Base-by-base conservation (phyloP, 192 early-diverging fungal species). In the Piromyces finnis region DNA sequence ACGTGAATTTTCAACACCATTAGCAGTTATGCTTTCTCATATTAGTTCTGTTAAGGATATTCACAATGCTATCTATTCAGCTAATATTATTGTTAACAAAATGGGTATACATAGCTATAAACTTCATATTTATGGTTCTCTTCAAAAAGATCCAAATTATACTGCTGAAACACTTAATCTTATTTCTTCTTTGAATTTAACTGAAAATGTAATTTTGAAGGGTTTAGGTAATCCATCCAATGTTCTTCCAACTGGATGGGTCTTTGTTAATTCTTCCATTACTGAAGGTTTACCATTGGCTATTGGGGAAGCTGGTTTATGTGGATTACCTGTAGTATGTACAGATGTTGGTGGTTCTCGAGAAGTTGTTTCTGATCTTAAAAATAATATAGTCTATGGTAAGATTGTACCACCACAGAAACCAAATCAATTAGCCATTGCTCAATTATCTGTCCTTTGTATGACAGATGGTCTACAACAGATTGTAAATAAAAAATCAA, bases 181-280 rank as follows among this genome's bases (percentile, higher is more conserved):
- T 2, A 87, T 87, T 30, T 82, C 85, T 22, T 81, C 80, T 29
- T 59, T 84, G 0, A 85, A 85, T 28, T 29, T 87, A 30, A 79
- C 82, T 14, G 78, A 79, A n/a, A 80, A 87, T 78, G 86, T 87
- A 1, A 81, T 85, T 36, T 27, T 87, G 32, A 88, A 83, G 39
- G 86, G 86, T 9, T 79, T 87, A 29, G 86, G 86, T 13, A 84
- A 59, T 78, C 86, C 86, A 3, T 80, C 86, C 12, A 79, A 51
- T 29, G 86, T 87, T 5, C 77, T 87, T 18, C 86, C 86, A 12
- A 85, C 83, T 6, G 86, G 86, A 59, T 88, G 84, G 84, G 81
- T 87, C 4, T 87, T 87, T 83, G 86, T 87, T 78, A 87, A 87
- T 78, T 87, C 85, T 18, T 87, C 86, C 3, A 87, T 85, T 27